phyloP scores from a whole-genome alignment of 2,329 filamentous ascomycete species.

The Aspergillus sp. region DNA sequence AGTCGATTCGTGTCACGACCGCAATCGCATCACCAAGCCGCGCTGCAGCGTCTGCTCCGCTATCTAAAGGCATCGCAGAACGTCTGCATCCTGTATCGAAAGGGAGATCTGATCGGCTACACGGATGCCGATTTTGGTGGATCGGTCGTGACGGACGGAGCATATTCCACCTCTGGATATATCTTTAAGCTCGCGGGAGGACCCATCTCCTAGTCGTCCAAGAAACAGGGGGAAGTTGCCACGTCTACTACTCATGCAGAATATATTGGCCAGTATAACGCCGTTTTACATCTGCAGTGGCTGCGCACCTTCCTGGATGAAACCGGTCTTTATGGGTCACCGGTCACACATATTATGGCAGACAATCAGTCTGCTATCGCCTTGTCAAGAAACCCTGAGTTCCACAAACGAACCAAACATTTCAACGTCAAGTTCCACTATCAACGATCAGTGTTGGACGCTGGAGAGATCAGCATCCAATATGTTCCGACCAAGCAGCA shows the following conservation, averaged over 20 bases:
- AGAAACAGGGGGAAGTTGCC: constrained; percentile 18
- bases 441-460: not conserved
- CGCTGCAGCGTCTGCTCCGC: too few relatives aligned
- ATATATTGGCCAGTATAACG: constrained; percentile 16
- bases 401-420: not conserved
- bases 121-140: too few relatives aligned
- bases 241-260: constrained; percentile 20
- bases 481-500: constrained; percentile 1
- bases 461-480: constrained; percentile 2
- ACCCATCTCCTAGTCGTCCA: too few relatives aligned
- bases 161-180: too few relatives aligned
- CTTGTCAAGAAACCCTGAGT: not conserved
- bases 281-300: constrained; percentile 12
- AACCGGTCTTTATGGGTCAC: not conserved
- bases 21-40: too few relatives aligned
- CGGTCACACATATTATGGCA: not conserved
- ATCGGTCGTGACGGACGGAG: too few relatives aligned
- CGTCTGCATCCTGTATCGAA: too few relatives aligned
- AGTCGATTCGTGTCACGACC: too few relatives aligned
- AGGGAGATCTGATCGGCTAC: too few relatives aligned
- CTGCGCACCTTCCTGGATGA: constrained; percentile 3
- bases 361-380: not conserved
- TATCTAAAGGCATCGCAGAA: too few relatives aligned
- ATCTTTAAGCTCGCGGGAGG: too few relatives aligned
- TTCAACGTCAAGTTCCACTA: constrained; percentile 4